Evolutionary conservation across 2,329 filamentous ascomycete genomes (phyloP).

Genomic region (Neonectria neomacrospora): DNA sequence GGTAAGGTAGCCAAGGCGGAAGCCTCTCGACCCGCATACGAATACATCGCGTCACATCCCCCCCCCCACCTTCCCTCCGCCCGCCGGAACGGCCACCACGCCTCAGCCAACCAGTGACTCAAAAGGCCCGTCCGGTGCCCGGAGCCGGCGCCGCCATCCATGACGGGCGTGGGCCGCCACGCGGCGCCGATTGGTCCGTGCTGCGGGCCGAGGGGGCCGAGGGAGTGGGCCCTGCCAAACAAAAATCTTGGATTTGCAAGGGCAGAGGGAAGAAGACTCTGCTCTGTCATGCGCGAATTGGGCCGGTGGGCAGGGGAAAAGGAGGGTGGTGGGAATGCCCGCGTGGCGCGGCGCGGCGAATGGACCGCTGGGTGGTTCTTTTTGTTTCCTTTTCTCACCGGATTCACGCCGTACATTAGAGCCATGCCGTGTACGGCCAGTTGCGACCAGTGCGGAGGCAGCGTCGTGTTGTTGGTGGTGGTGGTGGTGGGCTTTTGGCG

Average conservation of each 20-base stretch:
- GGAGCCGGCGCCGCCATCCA: conserved; percentile 37
- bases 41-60: background rate
- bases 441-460: background rate
- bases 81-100: background rate
- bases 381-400: background rate
- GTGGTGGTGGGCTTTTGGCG: background rate
- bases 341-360: conserved; percentile 1
- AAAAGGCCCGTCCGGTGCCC: conserved; percentile 19
- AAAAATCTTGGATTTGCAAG: background rate
- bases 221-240: background rate
- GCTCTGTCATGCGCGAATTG: background rate
- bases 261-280: background rate
- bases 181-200: conserved; percentile 37
- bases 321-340: conserved; percentile 4
- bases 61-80: background rate
- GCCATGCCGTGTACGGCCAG: background rate
- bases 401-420: background rate
- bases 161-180: conserved; percentile 34
- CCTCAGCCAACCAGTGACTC: background rate
- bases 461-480: background rate
- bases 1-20: background rate
- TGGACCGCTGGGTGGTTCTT: background rate
- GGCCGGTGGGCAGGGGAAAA: background rate
- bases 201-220: conserved; percentile 13
- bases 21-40: conserved; percentile 1